phyloP scores from a whole-genome alignment of 2,329 filamentous ascomycete species.

The Sclerotinia sclerotiorum region DNA sequence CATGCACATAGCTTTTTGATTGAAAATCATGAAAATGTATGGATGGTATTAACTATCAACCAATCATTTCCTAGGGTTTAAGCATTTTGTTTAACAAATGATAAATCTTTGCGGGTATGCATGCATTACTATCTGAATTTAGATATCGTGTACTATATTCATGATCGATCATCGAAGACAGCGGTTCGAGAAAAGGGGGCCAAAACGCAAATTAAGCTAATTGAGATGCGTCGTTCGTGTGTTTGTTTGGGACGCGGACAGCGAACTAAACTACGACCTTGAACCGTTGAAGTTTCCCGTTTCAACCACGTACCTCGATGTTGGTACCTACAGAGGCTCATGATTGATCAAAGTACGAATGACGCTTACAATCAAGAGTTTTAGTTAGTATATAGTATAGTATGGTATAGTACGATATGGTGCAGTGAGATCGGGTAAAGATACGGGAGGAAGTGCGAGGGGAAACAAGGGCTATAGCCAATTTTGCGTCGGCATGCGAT shows the following conservation, averaged over 20 bases:
- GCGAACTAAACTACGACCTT: background rate
- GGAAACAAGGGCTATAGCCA: conserved; percentile 9
- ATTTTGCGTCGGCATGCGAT: conserved; percentile 4
- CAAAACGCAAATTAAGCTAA: conserved; percentile 2
- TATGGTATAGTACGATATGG: no score
- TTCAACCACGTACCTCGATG: background rate
- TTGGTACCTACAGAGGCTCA: conserved; percentile 11
- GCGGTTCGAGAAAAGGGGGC: background rate
- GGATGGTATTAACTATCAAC: background rate
- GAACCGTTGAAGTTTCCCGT: conserved; percentile 8
- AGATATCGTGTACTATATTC: conserved; percentile 7
- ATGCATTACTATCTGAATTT: conserved; percentile 17
- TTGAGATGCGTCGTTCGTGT: background rate
- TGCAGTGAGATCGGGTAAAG: background rate
- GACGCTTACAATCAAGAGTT: conserved; percentile 10
- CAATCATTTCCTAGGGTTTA: background rate
- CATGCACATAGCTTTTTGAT: conserved; percentile 13
- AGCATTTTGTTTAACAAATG: conserved; percentile 1
- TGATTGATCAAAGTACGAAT: conserved; percentile 19
- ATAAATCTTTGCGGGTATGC: conserved; percentile 5
- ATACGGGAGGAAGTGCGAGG: conserved; percentile 1
- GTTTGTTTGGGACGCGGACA: background rate
- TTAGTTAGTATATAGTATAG: no score
- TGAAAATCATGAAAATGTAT: background rate
- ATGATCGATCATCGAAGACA: conserved; percentile 2